phyloP scores from a whole-genome alignment of 177 flowering plant genomes.

The Vitis hybrid region DNA sequence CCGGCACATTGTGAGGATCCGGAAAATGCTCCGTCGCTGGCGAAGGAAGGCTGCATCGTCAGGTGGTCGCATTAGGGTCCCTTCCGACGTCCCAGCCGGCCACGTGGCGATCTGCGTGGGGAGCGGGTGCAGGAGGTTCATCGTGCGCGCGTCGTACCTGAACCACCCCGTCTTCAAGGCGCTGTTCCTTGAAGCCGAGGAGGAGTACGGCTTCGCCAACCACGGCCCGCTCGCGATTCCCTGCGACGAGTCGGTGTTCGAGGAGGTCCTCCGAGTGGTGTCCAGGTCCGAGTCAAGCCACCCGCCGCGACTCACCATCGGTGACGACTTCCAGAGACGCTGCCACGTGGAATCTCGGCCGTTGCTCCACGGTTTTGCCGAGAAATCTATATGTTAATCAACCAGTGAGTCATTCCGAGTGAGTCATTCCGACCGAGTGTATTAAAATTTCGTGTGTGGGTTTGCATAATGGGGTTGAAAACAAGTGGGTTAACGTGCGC shows the following conservation, averaged over 20 bases:
- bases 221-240: conserved; percentile 70
- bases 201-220: conserved; percentile 69
- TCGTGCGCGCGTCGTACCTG: conserved; percentile 62
- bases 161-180: conserved; percentile 75
- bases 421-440: no score
- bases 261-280: conserved; percentile 51
- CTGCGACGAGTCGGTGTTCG: conserved; percentile 71
- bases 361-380: conserved; percentile 2
- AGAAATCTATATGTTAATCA: conserved; percentile 10
- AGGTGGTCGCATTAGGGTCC: conserved; percentile 16
- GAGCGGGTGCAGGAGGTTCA: conserved; percentile 36
- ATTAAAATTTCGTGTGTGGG: no score
- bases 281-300: conserved; percentile 33
- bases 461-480: no score
- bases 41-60: conserved; percentile 39
- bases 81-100: conserved; percentile 69
- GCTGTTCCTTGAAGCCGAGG: conserved; percentile 63
- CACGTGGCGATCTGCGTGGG: conserved; percentile 80
- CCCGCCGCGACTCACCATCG: conserved; percentile 20
- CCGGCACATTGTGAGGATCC: conserved; percentile 54
- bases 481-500: no score
- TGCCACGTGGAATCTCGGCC: conserved; percentile 29
- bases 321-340: conserved; percentile 38
- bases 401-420: no score
- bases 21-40: conserved; percentile 59